These are phyloP conservation scores for Cercis canadensis DNA, from an alignment of 306 rosid genomes.

Conservation along the genomic window DNA sequence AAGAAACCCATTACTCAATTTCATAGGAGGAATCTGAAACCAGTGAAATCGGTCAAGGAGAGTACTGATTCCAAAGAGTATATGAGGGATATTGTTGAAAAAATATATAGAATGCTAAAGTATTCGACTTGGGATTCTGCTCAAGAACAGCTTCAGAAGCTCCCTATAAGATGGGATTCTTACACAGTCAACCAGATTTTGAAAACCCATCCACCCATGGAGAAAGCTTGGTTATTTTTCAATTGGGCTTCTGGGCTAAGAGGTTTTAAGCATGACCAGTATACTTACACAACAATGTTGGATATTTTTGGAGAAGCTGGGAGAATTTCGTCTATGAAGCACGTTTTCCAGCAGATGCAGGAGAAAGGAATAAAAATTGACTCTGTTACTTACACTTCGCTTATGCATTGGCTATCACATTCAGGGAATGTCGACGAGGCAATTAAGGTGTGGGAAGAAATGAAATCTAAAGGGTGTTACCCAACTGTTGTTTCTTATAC, in stretches of 20 bases:
- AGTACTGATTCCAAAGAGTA: conserved; percentile 40
- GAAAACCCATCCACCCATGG: conserved; percentile 90
- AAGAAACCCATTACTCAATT: conserved; percentile 38
- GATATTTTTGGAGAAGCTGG: conserved; percentile 93
- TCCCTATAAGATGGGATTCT: conserved; percentile 84
- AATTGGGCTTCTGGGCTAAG: conserved; percentile 65
- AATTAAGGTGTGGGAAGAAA: conserved; percentile 71
- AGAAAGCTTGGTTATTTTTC: conserved; percentile 87
- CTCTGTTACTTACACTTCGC: conserved; percentile 75
- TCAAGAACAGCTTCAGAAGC: conserved; percentile 47
- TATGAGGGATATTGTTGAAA: conserved; percentile 56
- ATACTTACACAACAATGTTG: conserved; percentile 82
- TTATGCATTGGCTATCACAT: conserved; percentile 85
- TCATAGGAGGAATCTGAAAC: conserved; percentile 15
- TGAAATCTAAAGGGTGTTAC: conserved; percentile 59
- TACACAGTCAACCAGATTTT: conserved; percentile 77
- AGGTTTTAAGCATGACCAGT: conserved; percentile 81
- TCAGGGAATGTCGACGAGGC: conserved; percentile 70
- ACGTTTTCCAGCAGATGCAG: conserved; percentile 69
- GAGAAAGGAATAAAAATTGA: conserved; percentile 70
- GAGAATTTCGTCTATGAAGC: conserved; percentile 80
- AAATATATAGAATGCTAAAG: conserved; percentile 56
- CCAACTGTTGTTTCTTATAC: conserved; percentile 82
- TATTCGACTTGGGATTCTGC: conserved; percentile 79
- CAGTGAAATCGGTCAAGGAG: conserved; percentile 21